phyloP scores from a whole-genome alignment of 108 stramenopile genomes.

The Chaetoceros tenuissimus region DNA sequence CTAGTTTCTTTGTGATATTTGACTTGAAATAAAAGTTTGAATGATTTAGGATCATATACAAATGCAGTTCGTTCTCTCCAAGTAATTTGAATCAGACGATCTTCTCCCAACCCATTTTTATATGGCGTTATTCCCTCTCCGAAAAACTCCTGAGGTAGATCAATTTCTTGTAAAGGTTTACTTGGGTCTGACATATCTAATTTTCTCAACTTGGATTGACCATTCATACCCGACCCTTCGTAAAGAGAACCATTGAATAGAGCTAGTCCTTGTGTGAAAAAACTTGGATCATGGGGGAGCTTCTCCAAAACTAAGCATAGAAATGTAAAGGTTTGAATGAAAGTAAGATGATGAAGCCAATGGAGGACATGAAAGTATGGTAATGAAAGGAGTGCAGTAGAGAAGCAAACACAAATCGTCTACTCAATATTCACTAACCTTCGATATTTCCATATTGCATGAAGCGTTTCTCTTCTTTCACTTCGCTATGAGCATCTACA shows the following conservation, averaged over 20 bases:
- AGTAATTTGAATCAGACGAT: constrained; percentile 60
- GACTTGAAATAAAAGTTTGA: constrained; percentile 22
- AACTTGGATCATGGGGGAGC: constrained; percentile 36
- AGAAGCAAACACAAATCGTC: too few species aligned
- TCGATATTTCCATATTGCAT: too few species aligned
- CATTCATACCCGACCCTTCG: constrained; percentile 59
- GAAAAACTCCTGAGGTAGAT: constrained; percentile 36
- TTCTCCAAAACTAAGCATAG: constrained; percentile 10
- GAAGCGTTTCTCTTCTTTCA: too few species aligned
- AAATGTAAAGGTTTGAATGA: too few species aligned
- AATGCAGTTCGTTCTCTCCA: constrained; percentile 45
- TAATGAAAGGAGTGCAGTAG: too few species aligned
- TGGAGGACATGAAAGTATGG: too few species aligned
- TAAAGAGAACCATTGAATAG: constrained; percentile 21
- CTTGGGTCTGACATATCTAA: constrained; percentile 32
- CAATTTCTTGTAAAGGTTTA: constrained; percentile 11
- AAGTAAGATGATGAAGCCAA: too few species aligned
- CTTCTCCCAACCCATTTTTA: constrained; percentile 23
- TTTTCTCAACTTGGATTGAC: constrained; percentile 32
- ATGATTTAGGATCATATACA: constrained; percentile 38
- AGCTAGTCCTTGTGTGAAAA: constrained; percentile 65
- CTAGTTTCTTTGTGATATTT: constrained; percentile 22
- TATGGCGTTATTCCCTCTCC: constrained; percentile 59
- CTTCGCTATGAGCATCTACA: too few species aligned
- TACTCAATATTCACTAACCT: too few species aligned